phyloP scores from a whole-genome alignment of 352 stramenopile genomes.

The Pythium aphanidermatum region DNA sequence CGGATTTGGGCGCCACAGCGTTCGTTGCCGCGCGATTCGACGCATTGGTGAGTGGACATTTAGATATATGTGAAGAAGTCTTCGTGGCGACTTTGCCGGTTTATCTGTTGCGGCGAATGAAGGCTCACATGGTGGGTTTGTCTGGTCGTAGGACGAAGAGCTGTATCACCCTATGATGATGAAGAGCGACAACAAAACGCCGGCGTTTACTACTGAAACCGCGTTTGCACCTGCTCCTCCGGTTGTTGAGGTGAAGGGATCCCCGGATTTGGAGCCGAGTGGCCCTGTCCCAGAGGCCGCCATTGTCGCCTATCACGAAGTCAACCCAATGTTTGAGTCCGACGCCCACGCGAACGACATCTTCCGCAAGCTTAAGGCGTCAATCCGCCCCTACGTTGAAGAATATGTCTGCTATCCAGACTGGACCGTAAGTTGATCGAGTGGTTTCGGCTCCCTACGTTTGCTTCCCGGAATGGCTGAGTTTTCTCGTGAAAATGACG shows the following conservation, averaged over 20 bases:
- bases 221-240: constrained; percentile 1
- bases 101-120: too few relatives aligned
- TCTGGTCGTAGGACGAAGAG: constrained; percentile 18
- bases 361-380: constrained; percentile 42
- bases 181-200: constrained; percentile 19
- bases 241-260: constrained; percentile 15
- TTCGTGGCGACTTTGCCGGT: too few relatives aligned
- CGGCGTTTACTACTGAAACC: constrained; percentile 6
- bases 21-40: constrained; percentile 59
- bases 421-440: constrained; percentile 70
- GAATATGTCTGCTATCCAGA: constrained; percentile 41
- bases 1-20: constrained; percentile 29
- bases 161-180: constrained; percentile 18
- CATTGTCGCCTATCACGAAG: constrained; percentile 45
- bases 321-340: constrained; percentile 77
- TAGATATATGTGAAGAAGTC: neutral
- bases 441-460: too few relatives aligned
- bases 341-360: constrained; percentile 34
- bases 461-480: too few relatives aligned
- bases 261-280: constrained; percentile 31
- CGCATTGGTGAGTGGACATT: constrained; percentile 31
- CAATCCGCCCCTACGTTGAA: constrained; percentile 37
- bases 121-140: neutral
- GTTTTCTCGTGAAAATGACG: constrained; percentile 11
- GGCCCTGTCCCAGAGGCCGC: constrained; percentile 43